Evolutionary conservation across 805 yeast species (phyloP).

Genomic region (Candida incommunis): DNA sequence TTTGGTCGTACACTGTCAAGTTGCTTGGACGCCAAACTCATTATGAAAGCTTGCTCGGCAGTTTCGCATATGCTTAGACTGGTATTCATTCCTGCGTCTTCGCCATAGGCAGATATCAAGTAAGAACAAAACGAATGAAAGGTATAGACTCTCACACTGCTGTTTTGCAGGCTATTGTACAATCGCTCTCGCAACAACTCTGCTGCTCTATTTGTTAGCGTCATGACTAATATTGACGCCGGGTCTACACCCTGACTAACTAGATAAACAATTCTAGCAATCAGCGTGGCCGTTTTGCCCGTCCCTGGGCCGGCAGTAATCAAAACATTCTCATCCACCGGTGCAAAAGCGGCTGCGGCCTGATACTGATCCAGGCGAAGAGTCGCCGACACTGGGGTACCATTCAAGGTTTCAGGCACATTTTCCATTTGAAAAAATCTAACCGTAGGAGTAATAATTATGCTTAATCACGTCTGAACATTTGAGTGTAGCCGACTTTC

Average conservation of each 20-base stretch:
- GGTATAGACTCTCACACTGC: not conserved
- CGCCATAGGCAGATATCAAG: not conserved
- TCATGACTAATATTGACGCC: conserved; percentile 59
- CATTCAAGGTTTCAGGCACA: no score
- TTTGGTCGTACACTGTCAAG: not conserved
- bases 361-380: conserved; percentile 28
- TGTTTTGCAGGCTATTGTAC: not conserved
- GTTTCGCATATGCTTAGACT: not conserved
- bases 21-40: not conserved
- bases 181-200: conserved; percentile 66
- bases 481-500: no score
- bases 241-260: conserved; percentile 42
- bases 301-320: conserved; percentile 57
- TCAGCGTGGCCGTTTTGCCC: conserved; percentile 71
- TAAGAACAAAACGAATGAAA: not conserved
- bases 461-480: no score
- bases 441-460: no score
- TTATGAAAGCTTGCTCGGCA: not conserved
- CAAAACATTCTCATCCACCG: conserved; percentile 29
- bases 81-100: not conserved
- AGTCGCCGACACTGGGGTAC: no score
- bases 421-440: no score
- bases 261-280: conserved; percentile 64
- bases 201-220: conserved; percentile 90
- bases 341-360: conserved; percentile 29